phyloP scores from a whole-genome alignment of 2,329 filamentous ascomycete species.

The Ophiostoma fasciatum region DNA sequence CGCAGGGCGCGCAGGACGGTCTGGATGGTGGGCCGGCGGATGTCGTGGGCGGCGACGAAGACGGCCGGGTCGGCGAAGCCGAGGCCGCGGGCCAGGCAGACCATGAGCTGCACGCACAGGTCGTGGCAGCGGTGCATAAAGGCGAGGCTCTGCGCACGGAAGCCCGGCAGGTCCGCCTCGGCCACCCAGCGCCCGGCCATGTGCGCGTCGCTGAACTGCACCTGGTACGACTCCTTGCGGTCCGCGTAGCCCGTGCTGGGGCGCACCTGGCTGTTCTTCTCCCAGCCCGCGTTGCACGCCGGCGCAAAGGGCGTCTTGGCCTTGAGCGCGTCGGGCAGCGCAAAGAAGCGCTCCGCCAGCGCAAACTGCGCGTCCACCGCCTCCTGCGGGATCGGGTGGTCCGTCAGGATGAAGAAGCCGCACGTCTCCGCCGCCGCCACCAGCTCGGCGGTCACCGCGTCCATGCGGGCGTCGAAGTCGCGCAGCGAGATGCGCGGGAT shows the following conservation, averaged over 20 bases:
- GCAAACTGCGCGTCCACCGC: conserved; percentile 38
- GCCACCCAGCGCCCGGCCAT: conserved; percentile 38
- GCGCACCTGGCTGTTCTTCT: conserved; percentile 40
- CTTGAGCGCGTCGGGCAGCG: conserved; percentile 34
- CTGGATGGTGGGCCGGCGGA: conserved; percentile 32
- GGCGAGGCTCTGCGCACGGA: conserved; percentile 25
- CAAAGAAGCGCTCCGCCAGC: conserved; percentile 37
- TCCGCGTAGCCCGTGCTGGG: conserved; percentile 42
- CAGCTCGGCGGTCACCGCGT: conserved; percentile 36
- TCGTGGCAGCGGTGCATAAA: conserved; percentile 41
- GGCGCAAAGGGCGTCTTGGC: conserved; percentile 34
- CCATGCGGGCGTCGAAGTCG: conserved; percentile 36
- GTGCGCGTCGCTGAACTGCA: conserved; percentile 37
- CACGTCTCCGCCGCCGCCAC: conserved; percentile 39
- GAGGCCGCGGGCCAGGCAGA: conserved; percentile 40
- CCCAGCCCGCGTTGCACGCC: conserved; percentile 42
- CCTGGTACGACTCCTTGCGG: conserved; percentile 45
- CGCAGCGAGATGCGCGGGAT: conserved; percentile 39
- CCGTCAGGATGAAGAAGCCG: conserved; percentile 43
- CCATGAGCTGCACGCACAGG: conserved; percentile 39
- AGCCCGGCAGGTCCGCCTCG: conserved; percentile 30
- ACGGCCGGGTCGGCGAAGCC: conserved; percentile 27
- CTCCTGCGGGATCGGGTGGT: conserved; percentile 35
- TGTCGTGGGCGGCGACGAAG: conserved; percentile 39
- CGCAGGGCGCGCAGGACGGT: conserved; percentile 27